Percentiles rank a stretch among this genome's conserved stretches.
phyloP scores from a whole-genome alignment of 331 rosid genomes.

The Cydonia oblonga region DNA sequence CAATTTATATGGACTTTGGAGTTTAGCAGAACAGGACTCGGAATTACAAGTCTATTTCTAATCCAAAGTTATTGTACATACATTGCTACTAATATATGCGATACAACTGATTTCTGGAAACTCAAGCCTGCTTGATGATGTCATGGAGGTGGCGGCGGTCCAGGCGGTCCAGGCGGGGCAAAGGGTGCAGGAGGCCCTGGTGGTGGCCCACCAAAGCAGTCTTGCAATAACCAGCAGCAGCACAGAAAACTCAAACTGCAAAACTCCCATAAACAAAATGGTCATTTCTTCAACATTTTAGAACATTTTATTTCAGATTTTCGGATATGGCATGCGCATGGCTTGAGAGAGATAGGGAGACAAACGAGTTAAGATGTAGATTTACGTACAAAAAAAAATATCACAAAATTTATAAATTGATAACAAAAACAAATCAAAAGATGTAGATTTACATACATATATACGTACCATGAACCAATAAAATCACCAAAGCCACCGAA shows the following conservation, averaged over 20 bases:
- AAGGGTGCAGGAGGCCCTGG: constrained; percentile 23
- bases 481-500: constrained; percentile 33
- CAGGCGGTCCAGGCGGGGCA: constrained; percentile 19
- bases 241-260: constrained; percentile 37
- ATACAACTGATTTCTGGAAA: no score
- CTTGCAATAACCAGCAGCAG: constrained; percentile 51
- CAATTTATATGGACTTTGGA: no score
- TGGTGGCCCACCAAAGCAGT: constrained; percentile 50
- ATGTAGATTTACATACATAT: neutral
- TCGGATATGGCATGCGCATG: no score
- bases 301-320: no score
- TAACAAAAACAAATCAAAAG: neutral
- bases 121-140: neutral
- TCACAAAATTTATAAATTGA: no score
- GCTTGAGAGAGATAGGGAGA: neutral
- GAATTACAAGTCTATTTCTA: no score
- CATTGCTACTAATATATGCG: no score
- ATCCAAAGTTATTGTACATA: no score
- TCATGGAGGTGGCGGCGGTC: constrained; percentile 2
- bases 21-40: no score
- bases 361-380: no score
- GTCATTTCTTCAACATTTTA: no score
- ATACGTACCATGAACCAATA: constrained; percentile 38
- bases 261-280: neutral
- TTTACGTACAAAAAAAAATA: no score